Evolutionary conservation across 768 basidiomycete genomes (phyloP), one percentile per base, ranked within the genome.

Genomic region (Rubroboletus satanas): DNA sequence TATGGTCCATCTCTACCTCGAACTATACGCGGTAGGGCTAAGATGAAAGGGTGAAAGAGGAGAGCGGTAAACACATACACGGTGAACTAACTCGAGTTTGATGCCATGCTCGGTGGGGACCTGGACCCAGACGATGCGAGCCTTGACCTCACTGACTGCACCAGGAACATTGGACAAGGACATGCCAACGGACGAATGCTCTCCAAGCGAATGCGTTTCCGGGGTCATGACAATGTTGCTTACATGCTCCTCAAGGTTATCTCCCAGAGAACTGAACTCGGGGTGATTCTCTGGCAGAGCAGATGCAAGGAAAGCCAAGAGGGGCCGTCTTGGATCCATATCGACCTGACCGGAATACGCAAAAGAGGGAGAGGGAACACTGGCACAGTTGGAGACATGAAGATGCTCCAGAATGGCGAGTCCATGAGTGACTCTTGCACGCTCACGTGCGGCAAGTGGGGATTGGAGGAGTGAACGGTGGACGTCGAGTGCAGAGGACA

Each of bases 1-100:
- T 98, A 73, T 97, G 85, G 65, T 85, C 67, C 88, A 96, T 92
- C 78, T 93, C 89, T 42, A 96, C 88, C 67, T 94, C 92, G 64
- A 94, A 88, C 84, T 88, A 14, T 52, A 43, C 7, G 15, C 7
- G 10, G n/a, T 3, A 45, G 17, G 2, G 12, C 9, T 62, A 17
- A 64, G 56, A 45, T 4, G 4, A 32, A 9, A 23, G 6, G 23
- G 8, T 3, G 5, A 39, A 9, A 7, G 8, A 18, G 17, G n/a
- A 14, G 14, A 10, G 4, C 0, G 9, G 12, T 18, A 10, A 4
- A 43, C 17, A 43, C 71, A 21, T 53, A 73, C 66, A 9, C 23
- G 23, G 37, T 71, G 98, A 5, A 92, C 92, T 57, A 92, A 82
- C 65, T 81, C 78, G 37, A 96, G 78, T 28, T 80, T 77, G 10